Percentiles rank a stretch among this genome's conserved stretches.
Evolutionary conservation across 148 eudicot species (phyloP).

Genomic region (Pouteria glomerata): DNA sequence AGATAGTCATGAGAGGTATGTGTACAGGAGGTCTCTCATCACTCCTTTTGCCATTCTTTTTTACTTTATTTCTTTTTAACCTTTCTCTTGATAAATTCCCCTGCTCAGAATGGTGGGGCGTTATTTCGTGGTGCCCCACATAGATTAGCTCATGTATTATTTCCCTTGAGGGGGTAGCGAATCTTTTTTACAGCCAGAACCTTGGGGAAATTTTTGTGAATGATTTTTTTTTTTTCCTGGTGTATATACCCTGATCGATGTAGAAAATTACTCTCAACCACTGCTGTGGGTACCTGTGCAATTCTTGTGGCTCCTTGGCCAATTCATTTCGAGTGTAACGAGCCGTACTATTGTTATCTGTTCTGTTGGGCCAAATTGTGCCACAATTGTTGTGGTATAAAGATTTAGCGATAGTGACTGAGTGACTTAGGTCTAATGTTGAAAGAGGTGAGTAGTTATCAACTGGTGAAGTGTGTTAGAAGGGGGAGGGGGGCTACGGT

Average conservation of each 20-base stretch:
- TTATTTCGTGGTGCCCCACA: constrained; percentile 46
- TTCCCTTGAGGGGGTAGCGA: constrained; percentile 33
- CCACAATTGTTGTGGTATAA: no score
- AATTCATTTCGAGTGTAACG: not conserved
- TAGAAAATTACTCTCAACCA: constrained; percentile 17
- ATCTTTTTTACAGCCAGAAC: constrained; percentile 59
- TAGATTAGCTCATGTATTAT: constrained; percentile 54
- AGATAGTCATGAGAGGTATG: constrained; percentile 53
- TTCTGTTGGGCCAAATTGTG: no score
- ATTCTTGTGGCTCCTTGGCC: not conserved
- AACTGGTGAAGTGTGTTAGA: no score
- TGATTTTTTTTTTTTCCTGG: constrained; percentile 36
- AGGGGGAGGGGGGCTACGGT: no score
- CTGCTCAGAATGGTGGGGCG: constrained; percentile 36
- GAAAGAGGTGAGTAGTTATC: no score
- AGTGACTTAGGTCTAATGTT: no score
- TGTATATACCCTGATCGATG: constrained; percentile 24
- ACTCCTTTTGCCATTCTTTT: constrained; percentile 24
- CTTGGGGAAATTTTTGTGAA: constrained; percentile 70
- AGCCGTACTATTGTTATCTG: no score
- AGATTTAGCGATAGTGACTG: no score
- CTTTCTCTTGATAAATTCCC: constrained; percentile 11
- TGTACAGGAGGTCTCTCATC: constrained; percentile 70
- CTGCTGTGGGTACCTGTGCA: constrained; percentile 10
- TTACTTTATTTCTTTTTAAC: not conserved